phyloP scores from a whole-genome alignment of 177 flowering plant species.

The Telopea speciosissima region DNA sequence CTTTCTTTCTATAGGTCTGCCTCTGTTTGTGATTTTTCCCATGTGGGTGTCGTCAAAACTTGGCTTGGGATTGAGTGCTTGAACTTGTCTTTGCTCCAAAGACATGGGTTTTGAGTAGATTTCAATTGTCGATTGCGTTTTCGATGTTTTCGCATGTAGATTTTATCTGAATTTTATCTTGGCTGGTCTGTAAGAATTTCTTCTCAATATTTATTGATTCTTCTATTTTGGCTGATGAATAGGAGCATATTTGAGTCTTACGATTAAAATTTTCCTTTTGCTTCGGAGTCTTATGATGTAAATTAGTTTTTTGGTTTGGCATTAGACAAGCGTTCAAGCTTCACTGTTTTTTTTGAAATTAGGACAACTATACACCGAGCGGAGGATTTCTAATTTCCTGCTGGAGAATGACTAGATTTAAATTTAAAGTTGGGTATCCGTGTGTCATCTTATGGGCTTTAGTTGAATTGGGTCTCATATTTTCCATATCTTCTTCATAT shows the following conservation, averaged over 20 bases:
- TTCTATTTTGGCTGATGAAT: background rate
- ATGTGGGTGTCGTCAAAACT: background rate
- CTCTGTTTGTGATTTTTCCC: background rate
- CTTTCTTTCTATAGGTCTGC: background rate
- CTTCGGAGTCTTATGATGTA: too few species aligned
- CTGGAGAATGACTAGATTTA: background rate
- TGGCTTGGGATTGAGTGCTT: background rate
- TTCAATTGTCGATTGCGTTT: background rate
- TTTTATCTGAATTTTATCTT: background rate
- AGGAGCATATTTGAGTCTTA: background rate
- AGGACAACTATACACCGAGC: background rate
- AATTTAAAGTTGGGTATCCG: background rate
- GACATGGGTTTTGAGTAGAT: background rate
- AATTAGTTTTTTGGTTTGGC: background rate
- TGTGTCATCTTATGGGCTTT: background rate
- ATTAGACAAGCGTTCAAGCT: background rate
- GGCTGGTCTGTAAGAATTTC: background rate
- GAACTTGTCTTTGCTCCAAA: background rate
- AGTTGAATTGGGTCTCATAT: background rate
- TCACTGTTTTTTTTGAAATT: background rate
- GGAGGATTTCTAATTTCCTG: background rate
- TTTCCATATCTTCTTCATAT: background rate
- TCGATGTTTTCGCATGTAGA: too few species aligned
- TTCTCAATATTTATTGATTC: background rate
- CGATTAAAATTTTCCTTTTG: too few species aligned